These are phyloP conservation scores for Chamaecrista fasciculata DNA, from an alignment of 306 rosid genomes.

Conservation along the genomic window DNA sequence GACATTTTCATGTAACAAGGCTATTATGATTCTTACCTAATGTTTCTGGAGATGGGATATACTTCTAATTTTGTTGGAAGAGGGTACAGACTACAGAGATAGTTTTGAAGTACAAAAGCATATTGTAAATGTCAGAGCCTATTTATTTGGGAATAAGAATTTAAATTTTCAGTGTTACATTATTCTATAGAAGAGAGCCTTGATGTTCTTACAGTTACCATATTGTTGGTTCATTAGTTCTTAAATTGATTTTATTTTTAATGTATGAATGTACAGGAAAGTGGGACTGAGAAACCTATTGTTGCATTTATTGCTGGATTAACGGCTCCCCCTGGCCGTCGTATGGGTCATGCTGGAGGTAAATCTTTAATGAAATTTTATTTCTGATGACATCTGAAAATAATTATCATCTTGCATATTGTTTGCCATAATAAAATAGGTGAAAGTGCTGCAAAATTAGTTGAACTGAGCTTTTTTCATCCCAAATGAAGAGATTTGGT, in stretches of 20 bases:
- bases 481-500: background rate
- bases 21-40: background rate
- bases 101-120: background rate
- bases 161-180: constrained; percentile 2
- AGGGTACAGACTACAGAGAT: no score
- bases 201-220: background rate
- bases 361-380: constrained; percentile 15
- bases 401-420: constrained; percentile 6
- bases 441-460: background rate
- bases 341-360: constrained; percentile 99
- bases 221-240: background rate
- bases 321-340: constrained; percentile 99
- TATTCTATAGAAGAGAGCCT: constrained; percentile 1
- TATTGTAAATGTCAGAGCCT: constrained; percentile 5
- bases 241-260: constrained; percentile 27
- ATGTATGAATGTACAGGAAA: constrained; percentile 66
- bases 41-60: constrained; percentile 5
- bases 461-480: background rate
- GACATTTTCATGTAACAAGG: background rate
- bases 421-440: background rate
- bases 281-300: constrained; percentile 93
- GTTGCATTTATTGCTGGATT: constrained; percentile 98
- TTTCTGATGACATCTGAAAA: constrained; percentile 7
- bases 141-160: background rate
- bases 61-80: background rate